Conservation (phyloP, 2,329 filamentous ascomycete species). For the Mycosphaerella sp. region DNA sequence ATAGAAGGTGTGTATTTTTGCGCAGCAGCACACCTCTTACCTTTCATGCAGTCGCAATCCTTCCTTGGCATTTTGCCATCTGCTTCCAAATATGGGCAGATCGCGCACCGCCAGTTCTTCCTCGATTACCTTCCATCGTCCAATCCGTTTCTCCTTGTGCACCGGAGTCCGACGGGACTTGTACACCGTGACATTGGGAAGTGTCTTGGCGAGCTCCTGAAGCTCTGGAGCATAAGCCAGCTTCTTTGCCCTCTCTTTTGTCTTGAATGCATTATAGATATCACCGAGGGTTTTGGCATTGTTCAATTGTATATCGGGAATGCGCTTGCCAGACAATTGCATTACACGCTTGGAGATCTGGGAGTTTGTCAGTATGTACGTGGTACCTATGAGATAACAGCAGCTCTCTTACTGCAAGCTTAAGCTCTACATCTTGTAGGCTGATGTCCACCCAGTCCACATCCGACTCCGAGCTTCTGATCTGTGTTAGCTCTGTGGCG, state of each 20-base stretch:
- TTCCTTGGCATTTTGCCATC: conserved; percentile 11
- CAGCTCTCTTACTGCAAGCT: conserved; percentile 59
- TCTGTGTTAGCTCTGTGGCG: background rate
- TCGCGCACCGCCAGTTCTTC: conserved; percentile 58
- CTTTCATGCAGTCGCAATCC: conserved; percentile 6
- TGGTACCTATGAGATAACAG: background rate
- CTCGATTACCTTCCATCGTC: conserved; percentile 74
- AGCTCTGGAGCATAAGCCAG: conserved; percentile 55
- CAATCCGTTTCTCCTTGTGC: conserved; percentile 64
- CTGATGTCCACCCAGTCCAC: conserved; percentile 3
- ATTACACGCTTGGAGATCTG: conserved; percentile 75
- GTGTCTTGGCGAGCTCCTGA: conserved; percentile 42
- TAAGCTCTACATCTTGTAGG: conserved; percentile 53
- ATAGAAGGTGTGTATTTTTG: background rate
- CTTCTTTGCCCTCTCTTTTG: conserved; percentile 44
- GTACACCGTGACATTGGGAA: conserved; percentile 67
- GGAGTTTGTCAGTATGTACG: conserved; percentile 15
- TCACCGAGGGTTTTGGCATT: conserved; percentile 33
- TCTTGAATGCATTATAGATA: conserved; percentile 34
- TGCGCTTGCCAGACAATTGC: conserved; percentile 69
- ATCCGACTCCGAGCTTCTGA: background rate
- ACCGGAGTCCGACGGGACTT: conserved; percentile 60
- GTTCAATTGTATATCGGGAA: conserved; percentile 63
- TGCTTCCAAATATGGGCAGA: conserved; percentile 45
- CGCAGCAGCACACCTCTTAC: background rate